These are phyloP conservation scores for Melastoma malabathricum DNA, from an alignment of 345 rosid genomes.

Conservation along the genomic window DNA sequence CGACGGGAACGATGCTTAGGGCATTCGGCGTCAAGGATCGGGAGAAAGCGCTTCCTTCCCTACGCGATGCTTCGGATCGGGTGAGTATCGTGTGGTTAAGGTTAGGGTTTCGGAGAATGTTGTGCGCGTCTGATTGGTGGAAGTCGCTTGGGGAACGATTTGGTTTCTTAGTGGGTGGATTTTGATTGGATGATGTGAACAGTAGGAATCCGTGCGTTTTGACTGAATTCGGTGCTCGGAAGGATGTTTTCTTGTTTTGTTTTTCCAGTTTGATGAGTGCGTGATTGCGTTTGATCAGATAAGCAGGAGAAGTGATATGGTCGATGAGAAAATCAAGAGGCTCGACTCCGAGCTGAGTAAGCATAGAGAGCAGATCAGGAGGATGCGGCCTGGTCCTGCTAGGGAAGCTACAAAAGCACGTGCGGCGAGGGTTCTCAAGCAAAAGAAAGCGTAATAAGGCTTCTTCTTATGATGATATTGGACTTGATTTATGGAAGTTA, in stretches of 20 bases:
- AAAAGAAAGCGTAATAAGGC: conserved; percentile 63
- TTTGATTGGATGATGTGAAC: no score
- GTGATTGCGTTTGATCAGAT: conserved; percentile 14
- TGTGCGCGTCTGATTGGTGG: neutral
- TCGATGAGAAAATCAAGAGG: conserved; percentile 36
- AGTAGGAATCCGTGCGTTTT: no score
- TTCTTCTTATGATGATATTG: neutral
- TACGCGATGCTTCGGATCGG: conserved; percentile 78
- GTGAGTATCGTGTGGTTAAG: conserved; percentile 14
- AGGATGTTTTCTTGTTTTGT: conserved; percentile 11
- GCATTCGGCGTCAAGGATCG: conserved; percentile 70
- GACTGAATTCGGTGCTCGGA: neutral
- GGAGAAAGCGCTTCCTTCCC: conserved; percentile 73
- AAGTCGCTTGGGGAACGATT: neutral
- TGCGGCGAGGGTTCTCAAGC: conserved; percentile 85
- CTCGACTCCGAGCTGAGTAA: conserved; percentile 33
- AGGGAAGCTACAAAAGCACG: conserved; percentile 86
- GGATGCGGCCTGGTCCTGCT: conserved; percentile 84
- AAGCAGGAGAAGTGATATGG: conserved; percentile 27
- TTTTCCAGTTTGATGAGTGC: neutral
- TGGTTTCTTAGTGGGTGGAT: no score
- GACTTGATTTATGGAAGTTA: no score
- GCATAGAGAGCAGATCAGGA: conserved; percentile 79
- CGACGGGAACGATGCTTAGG: conserved; percentile 40
- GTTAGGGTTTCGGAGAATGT: neutral